Conservation (phyloP, 1,139 yeast species). For the Pichia sp. region DNA sequence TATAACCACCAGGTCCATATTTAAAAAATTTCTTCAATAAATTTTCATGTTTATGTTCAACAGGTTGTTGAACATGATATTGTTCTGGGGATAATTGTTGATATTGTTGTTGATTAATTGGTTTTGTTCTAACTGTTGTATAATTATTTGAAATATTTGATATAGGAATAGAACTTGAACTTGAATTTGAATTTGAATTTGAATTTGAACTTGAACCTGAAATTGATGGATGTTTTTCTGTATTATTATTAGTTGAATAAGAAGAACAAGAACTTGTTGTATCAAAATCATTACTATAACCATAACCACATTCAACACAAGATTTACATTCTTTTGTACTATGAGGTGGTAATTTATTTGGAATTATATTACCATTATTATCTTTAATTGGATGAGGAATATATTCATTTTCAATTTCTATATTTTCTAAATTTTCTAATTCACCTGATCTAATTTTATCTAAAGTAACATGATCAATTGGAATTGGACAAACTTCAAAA, state of each 20-base stretch:
- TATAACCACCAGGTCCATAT: slow-evolving; percentile 16
- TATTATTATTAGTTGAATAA: neutral
- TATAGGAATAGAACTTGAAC: neutral
- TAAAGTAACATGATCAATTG: slow-evolving; percentile 30
- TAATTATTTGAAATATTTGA: neutral
- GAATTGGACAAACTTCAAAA: slow-evolving; percentile 28
- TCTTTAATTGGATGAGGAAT: slow-evolving; percentile 16
- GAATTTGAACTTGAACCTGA: neutral
- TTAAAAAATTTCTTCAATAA: slow-evolving; percentile 16
- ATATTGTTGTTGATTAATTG: slow-evolving; percentile 1
- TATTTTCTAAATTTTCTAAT: slow-evolving; percentile 19
- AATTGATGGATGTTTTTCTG: neutral
- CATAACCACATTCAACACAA: slow-evolving; percentile 27
- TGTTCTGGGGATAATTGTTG: neutral
- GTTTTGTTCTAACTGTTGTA: neutral
- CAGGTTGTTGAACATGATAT: neutral
- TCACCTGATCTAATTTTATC: slow-evolving; percentile 26
- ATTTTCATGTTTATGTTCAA: slow-evolving; percentile 15
- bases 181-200: slow-evolving; percentile 3
- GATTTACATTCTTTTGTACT: slow-evolving; percentile 22
- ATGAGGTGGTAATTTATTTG: neutral
- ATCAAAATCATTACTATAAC: slow-evolving; percentile 9
- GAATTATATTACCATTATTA: neutral
- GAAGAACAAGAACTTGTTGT: slow-evolving; percentile 1
- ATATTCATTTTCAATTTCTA: slow-evolving; percentile 26